phyloP scores from a whole-genome alignment of 495 filamentous ascomycete genomes.

The Penicillium manginii region DNA sequence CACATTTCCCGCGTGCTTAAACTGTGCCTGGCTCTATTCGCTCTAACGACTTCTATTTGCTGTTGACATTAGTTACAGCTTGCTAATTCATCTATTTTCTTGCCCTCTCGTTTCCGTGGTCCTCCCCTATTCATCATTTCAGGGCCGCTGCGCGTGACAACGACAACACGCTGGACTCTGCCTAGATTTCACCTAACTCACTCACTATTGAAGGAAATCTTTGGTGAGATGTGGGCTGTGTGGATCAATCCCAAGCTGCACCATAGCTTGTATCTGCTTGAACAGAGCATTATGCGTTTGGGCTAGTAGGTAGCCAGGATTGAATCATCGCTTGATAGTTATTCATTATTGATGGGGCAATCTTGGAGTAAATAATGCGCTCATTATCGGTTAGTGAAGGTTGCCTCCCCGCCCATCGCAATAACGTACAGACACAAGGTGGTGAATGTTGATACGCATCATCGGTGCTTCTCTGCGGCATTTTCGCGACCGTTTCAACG shows the following conservation, averaged over 20 bases:
- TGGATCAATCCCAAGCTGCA: neutral
- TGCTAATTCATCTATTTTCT: no score
- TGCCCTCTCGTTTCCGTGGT: no score
- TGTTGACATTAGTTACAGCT: no score
- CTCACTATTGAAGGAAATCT: neutral
- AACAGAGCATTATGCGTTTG: neutral
- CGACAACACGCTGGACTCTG: no score
- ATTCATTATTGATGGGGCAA: neutral
- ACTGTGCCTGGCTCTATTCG: no score
- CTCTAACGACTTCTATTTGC: no score
- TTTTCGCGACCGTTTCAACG: neutral
- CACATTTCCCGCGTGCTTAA: no score
- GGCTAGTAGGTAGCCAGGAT: neutral
- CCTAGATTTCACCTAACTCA: no score
- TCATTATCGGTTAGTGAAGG: neutral
- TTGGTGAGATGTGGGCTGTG: neutral
- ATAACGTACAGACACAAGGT: neutral
- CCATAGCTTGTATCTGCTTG: neutral
- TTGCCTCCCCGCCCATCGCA: neutral
- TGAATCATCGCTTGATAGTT: neutral
- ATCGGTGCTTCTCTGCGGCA: neutral
- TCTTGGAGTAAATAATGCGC: neutral
- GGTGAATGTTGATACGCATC: neutral
- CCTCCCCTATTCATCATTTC: no score
- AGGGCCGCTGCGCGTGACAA: no score